Conservation (phyloP, 139 green algal species). For the Chlamydomonas urium region DNA sequence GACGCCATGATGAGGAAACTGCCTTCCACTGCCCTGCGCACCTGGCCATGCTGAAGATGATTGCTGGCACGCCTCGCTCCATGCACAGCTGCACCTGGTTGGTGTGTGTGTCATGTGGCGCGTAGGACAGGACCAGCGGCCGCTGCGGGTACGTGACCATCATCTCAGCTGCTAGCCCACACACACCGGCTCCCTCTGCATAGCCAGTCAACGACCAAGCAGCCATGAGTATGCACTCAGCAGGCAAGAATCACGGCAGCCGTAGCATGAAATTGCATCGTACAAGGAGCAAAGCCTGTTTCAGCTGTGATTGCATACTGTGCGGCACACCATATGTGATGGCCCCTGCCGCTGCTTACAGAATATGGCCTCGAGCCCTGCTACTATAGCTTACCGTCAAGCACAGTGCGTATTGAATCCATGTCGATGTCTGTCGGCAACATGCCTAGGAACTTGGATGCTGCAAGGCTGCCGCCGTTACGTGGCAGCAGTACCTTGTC, state of each 20-base stretch:
- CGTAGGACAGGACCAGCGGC: conserved; percentile 10
- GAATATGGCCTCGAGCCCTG: no score
- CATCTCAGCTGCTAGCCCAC: conserved; percentile 11
- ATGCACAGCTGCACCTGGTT: conserved; percentile 17
- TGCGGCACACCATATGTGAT: background rate
- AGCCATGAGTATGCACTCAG: background rate
- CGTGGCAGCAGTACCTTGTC: conserved; percentile 5
- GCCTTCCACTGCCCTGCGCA: no score
- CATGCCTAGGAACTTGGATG: conserved; percentile 6
- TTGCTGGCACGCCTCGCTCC: conserved; percentile 15
- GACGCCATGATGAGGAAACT: no score
- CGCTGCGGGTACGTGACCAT: conserved; percentile 6
- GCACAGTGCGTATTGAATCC: background rate
- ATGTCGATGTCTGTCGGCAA: conserved; percentile 2
- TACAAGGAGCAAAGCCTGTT: background rate
- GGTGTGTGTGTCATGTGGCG: conserved; percentile 12
- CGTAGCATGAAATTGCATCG: background rate
- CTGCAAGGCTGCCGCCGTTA: background rate
- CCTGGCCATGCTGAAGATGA: conserved; percentile 20
- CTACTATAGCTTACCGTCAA: conserved; percentile 1
- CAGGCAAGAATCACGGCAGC: background rate
- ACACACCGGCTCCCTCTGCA: conserved; percentile 17
- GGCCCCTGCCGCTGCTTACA: no score
- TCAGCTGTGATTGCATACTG: background rate
- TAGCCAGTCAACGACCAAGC: background rate